Percentiles rank a stretch among this genome's conserved stretches.
These are phyloP conservation scores for Verruconis gallopava DNA, from an alignment of 2,329 filamentous ascomycete genomes.

Conservation along the genomic window DNA sequence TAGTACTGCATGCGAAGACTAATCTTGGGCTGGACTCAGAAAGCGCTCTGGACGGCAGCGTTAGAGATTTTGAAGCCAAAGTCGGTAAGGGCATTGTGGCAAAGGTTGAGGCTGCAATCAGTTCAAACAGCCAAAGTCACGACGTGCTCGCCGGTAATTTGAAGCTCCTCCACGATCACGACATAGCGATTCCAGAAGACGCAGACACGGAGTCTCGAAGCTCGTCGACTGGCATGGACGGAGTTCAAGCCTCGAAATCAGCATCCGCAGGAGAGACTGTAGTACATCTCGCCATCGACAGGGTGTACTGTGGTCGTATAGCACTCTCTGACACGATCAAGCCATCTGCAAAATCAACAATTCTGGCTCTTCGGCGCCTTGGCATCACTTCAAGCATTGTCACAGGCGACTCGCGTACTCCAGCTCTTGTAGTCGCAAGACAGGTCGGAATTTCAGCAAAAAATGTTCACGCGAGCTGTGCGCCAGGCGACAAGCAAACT, in stretches of 20 bases:
- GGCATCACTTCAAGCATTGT: conserved; percentile 82
- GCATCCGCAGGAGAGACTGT: conserved; percentile 60
- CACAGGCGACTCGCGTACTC: conserved; percentile 79
- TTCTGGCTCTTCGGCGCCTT: conserved; percentile 72
- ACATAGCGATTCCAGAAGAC: conserved; percentile 48
- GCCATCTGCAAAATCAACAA: conserved; percentile 65
- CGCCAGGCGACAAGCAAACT: conserved; percentile 78
- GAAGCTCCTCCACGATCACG: conserved; percentile 58
- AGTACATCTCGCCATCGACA: conserved; percentile 83
- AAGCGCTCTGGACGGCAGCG: conserved; percentile 64
- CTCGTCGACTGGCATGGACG: conserved; percentile 19
- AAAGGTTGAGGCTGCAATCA: conserved; percentile 60
- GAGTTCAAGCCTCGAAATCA: background rate
- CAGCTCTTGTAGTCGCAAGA: conserved; percentile 70
- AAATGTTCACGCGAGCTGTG: conserved; percentile 75
- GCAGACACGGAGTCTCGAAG: conserved; percentile 15
- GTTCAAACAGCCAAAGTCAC: conserved; percentile 57
- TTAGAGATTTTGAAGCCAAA: conserved; percentile 70
- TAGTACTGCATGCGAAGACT: conserved; percentile 60
- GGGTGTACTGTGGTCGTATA: conserved; percentile 65
- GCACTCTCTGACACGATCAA: conserved; percentile 87
- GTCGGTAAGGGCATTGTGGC: conserved; percentile 81
- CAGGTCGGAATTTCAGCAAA: conserved; percentile 66
- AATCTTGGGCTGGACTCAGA: conserved; percentile 62
- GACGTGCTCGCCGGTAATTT: conserved; percentile 75